Evolutionary conservation across 202 grass and related monocot genomes (phyloP).

Genomic region (Setaria viridis): DNA sequence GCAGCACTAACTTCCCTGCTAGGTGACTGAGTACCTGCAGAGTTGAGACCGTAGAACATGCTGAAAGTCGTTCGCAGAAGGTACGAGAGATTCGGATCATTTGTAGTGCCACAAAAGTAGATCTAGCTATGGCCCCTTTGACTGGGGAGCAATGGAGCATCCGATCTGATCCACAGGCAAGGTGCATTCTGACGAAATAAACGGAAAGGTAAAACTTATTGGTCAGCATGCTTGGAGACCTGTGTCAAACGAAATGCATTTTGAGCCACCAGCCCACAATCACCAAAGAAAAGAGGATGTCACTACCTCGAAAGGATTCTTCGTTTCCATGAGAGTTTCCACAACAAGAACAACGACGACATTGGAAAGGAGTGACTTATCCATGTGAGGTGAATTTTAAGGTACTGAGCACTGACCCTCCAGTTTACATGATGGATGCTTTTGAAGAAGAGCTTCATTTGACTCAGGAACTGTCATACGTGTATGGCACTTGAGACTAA

Average conservation of each 20-base stretch:
- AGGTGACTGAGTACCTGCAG: not conserved
- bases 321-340: not conserved
- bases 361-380: not conserved
- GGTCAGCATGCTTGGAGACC: not conserved
- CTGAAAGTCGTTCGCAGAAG: not conserved
- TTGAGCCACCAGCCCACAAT: not conserved
- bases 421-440: not conserved
- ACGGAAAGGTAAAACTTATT: not conserved
- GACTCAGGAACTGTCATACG: not conserved
- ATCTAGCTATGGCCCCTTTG: not conserved
- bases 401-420: not conserved
- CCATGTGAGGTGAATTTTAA: not conserved
- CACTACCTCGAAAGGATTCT: constrained; percentile 5
- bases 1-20: not conserved
- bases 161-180: not conserved
- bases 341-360: not conserved
- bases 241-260: not conserved
- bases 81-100: not conserved
- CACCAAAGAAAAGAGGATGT: not conserved
- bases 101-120: not conserved
- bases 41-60: not conserved
- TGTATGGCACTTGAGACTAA: too few species aligned
- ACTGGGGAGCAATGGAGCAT: not conserved
- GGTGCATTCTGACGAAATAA: not conserved
- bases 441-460: not conserved